phyloP scores from a whole-genome alignment of 1,139 yeast species.

The Hyphopichia khmerensis region DNA sequence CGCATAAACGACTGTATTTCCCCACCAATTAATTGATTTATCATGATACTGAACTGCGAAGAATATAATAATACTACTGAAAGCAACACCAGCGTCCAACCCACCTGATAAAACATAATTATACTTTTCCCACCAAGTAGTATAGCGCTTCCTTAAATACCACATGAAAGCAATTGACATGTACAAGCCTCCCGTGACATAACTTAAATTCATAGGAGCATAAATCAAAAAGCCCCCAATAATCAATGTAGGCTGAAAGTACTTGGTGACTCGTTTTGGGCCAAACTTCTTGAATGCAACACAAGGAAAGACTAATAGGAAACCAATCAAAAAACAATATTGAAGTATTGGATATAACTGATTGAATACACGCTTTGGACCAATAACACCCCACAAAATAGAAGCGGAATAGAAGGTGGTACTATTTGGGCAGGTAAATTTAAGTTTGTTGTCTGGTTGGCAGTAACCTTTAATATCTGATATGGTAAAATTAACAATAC shows the following conservation, averaged over 20 bases:
- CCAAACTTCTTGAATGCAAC: conserved; percentile 38
- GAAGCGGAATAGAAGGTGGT: conserved; percentile 51
- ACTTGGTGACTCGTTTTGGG: conserved; percentile 23
- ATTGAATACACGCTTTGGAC: conserved; percentile 58
- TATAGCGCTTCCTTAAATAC: conserved; percentile 41
- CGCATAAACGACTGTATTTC: conserved; percentile 42
- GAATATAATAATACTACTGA: conserved; percentile 51
- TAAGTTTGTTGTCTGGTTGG: conserved; percentile 35
- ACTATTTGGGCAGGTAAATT: conserved; percentile 51
- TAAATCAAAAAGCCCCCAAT: conserved; percentile 36
- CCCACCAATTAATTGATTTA: conserved; percentile 55
- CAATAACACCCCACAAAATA: conserved; percentile 64
- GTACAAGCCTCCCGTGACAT: conserved; percentile 44
- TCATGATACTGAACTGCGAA: conserved; percentile 51
- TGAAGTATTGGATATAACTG: conserved; percentile 48
- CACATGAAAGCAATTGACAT: conserved; percentile 46
- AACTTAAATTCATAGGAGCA: conserved; percentile 54
- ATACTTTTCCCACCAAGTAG: conserved; percentile 60
- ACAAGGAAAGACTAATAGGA: conserved; percentile 43
- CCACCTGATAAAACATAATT: conserved; percentile 54
- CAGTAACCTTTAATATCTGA: conserved; percentile 42
- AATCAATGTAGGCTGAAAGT: conserved; percentile 44
- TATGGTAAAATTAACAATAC: conserved; percentile 54
- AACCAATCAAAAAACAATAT: conserved; percentile 57
- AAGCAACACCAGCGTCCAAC: conserved; percentile 54